A percentile compares a stretch with the other conserved stretches of the same genome.
Conservation (phyloP, 2,329 filamentous ascomycete species). For the Claviceps digitariae region DNA sequence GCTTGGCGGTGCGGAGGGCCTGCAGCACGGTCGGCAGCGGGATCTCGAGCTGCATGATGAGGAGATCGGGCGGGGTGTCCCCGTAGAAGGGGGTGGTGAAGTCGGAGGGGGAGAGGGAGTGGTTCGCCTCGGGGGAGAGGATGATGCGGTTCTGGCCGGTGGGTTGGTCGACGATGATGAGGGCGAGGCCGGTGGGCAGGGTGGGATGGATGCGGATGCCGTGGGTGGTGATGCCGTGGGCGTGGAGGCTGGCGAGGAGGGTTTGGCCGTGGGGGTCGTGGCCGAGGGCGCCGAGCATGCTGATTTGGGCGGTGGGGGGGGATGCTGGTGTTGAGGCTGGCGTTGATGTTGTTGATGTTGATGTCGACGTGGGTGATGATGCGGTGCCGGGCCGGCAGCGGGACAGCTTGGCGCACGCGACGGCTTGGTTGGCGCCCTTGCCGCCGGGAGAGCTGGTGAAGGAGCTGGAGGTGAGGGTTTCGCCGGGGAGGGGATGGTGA, state of each 20-base stretch:
- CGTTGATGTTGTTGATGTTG: neutral
- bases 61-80: conserved; percentile 37
- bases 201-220: conserved; percentile 26
- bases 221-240: conserved; percentile 48
- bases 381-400: conserved; percentile 21
- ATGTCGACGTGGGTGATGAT: neutral
- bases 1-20: conserved; percentile 38
- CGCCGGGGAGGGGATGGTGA: conserved; percentile 69
- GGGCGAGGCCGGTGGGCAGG: conserved; percentile 49
- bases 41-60: conserved; percentile 70
- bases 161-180: conserved; percentile 62
- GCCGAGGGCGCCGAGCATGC: conserved; percentile 59
- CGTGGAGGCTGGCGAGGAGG: conserved; percentile 43
- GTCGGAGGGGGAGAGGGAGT: conserved; percentile 26
- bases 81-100: conserved; percentile 13
- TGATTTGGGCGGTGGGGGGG: neutral
- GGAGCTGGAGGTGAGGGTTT: conserved; percentile 69
- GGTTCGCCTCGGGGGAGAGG: conserved; percentile 58
- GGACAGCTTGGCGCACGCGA: conserved; percentile 74
- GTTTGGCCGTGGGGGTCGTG: conserved; percentile 50
- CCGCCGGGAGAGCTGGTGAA: conserved; percentile 77
- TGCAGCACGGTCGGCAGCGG: conserved; percentile 51
- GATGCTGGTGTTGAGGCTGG: neutral
- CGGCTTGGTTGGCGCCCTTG: conserved; percentile 92
- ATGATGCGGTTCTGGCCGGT: conserved; percentile 68